Evolutionary conservation across 805 yeast species (phyloP).

Genomic region (Lipomyces sp.): DNA sequence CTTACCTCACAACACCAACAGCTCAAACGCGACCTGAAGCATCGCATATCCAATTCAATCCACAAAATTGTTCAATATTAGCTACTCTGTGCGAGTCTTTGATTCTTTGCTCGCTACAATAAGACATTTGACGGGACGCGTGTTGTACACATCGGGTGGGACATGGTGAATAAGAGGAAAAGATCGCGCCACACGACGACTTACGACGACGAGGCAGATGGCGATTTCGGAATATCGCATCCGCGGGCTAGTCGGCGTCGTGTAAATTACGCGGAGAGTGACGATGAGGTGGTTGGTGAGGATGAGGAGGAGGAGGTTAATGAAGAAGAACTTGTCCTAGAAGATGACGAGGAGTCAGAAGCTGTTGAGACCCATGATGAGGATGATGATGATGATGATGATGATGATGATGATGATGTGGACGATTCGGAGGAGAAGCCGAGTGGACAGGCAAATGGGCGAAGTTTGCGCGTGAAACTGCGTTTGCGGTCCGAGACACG

Average conservation of each 20-base stretch:
- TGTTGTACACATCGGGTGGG: background rate
- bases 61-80: background rate
- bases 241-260: conserved; percentile 26
- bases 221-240: conserved; percentile 8
- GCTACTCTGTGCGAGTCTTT: background rate
- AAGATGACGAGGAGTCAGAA: conserved; percentile 39
- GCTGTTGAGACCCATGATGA: conserved; percentile 50
- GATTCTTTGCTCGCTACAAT: background rate
- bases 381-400: conserved; percentile 48
- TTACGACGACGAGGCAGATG: conserved; percentile 11
- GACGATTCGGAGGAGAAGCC: conserved; percentile 16
- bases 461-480: conserved; percentile 28
- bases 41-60: conserved; percentile 1
- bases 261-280: conserved; percentile 25
- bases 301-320: conserved; percentile 45
- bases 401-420: conserved; percentile 41
- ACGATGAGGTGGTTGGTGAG: conserved; percentile 46
- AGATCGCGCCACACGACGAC: conserved; percentile 21
- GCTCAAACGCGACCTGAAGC: background rate
- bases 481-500: conserved; percentile 8
- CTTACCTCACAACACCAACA: background rate
- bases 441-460: conserved; percentile 20
- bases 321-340: conserved; percentile 34
- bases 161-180: conserved; percentile 21
- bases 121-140: background rate